These are phyloP conservation scores for Beta lomatogona DNA, from an alignment of 179 eudicot genomes.

Conservation along the genomic window DNA sequence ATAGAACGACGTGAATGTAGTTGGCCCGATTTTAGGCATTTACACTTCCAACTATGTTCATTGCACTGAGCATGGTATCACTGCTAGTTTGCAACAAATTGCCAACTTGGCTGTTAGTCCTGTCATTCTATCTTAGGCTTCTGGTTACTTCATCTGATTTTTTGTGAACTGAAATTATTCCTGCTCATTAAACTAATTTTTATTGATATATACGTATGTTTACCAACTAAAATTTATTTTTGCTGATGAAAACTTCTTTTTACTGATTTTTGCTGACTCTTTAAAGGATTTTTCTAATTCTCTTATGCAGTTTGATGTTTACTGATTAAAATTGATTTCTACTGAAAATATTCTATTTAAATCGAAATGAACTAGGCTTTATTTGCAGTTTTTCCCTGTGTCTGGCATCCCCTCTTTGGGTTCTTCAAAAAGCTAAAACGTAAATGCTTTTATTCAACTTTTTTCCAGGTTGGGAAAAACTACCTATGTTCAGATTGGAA, in stretches of 20 bases:
- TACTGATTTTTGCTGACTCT: no score
- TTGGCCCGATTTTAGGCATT: background rate
- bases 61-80: background rate
- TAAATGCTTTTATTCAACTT: no score
- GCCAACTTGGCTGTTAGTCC: background rate
- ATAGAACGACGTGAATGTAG: background rate
- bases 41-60: background rate
- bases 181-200: no score
- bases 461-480: constrained; percentile 80
- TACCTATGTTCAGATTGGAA: constrained; percentile 91
- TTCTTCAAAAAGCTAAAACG: background rate
- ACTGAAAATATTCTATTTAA: no score
- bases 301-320: no score
- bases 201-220: no score
- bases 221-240: no score
- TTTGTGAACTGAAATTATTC: no score
- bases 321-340: background rate
- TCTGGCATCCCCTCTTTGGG: background rate
- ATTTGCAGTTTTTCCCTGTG: background rate
- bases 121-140: background rate
- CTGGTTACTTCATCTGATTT: no score
- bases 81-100: background rate
- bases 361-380: no score
- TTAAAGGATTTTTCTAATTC: no score
- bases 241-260: no score